Percentiles rank a stretch among this genome's conserved stretches.
phyloP scores from a whole-genome alignment of 2,329 filamentous ascomycete species.

The Diaporthe ampelina region DNA sequence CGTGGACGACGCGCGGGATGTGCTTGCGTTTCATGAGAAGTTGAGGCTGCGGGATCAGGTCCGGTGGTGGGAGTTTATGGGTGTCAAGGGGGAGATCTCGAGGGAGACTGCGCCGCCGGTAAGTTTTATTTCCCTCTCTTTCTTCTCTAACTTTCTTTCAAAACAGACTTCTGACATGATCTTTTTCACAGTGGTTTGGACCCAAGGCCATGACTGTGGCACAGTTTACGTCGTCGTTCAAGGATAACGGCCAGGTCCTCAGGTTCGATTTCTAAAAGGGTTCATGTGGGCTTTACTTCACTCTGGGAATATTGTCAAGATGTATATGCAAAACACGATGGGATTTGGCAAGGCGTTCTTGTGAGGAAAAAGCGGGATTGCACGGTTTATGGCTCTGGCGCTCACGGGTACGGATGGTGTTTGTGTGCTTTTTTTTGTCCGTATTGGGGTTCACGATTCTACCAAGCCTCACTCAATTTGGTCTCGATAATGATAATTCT shows the following conservation, averaged over 20 bases:
- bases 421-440: not conserved
- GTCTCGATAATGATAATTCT: not conserved
- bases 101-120: conserved; percentile 29
- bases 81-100: conserved; percentile 19
- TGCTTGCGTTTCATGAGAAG: conserved; percentile 28
- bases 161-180: not conserved
- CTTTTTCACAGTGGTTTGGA: conserved; percentile 27
- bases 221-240: conserved; percentile 5
- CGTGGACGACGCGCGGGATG: conserved; percentile 26
- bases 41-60: conserved; percentile 25
- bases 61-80: conserved; percentile 37
- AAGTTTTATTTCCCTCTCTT: not conserved
- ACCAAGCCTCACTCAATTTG: not conserved
- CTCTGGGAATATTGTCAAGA: not conserved
- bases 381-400: not conserved
- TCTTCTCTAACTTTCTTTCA: not conserved
- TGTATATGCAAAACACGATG: not conserved
- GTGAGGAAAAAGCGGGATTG: not conserved
- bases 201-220: conserved; percentile 36
- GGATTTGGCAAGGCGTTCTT: conserved; percentile 6
- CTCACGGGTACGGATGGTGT: not conserved
- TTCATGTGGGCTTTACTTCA: not conserved
- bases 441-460: not conserved
- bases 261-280: conserved; percentile 20
- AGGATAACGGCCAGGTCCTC: conserved; percentile 21